Base-by-base conservation (phyloP, 331 rosid species). In the Arachis monticola region DNA sequence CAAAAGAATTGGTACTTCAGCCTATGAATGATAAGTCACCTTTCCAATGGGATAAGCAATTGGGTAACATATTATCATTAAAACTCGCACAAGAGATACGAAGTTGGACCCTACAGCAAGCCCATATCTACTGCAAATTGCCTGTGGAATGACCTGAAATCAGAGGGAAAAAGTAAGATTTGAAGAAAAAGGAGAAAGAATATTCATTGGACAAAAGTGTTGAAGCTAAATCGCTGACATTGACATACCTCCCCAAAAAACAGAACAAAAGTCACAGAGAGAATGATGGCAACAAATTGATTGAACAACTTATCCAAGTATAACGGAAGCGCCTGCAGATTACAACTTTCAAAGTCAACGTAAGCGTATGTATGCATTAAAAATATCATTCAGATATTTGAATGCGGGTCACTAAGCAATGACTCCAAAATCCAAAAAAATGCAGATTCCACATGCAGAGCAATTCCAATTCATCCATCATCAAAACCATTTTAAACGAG, bases 81-180 rank as follows among this genome's bases (percentile, higher is more conserved):
- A 81, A 75, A 90, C 0, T 13, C 91, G 88, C 60, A 92, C 97
- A 79, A 95, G 93, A 78, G 92, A 82, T 40, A 83, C 87, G 3
- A 95, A 85, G 86, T 87, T 90, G 71, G 99, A 85, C 69, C 99
- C 97, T 0, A 95, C 97, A 51, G 98, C 97, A 66, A 95, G 99
- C 57, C 98, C 98, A 76, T 95, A 92, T 82, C 93, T 87, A 61
- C 93, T 84, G 82, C 99, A 95, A 81, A 89, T 95, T 70, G 99
- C 87, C 87, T 95, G 99, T 5, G 99, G 99, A 62, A 95, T 95
- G 79, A 95, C 98, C 99, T 95, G 85, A 69, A 63, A 79, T 64
- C 72, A 41, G 5, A 64, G 72, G 59, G 30, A 45, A 6, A 59
- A 63, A 30, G 1, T 5, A 0, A 10, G 40, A 14, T 58, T 67